Conservation (phyloP, 2,329 filamentous ascomycete genomes). For the Colletotrichum eleusines region DNA sequence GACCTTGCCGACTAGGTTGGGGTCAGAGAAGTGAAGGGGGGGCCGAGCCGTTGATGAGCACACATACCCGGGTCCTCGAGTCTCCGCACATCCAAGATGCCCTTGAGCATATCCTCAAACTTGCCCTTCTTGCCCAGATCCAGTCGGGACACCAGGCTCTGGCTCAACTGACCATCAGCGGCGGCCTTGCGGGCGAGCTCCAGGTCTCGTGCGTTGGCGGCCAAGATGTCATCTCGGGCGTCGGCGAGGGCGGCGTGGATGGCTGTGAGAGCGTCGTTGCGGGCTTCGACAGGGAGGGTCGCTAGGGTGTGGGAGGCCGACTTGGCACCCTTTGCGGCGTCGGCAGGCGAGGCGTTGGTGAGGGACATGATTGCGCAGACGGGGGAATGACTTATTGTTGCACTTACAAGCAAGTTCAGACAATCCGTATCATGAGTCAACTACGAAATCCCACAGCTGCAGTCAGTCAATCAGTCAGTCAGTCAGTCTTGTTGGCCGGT, state of each 20-base stretch:
- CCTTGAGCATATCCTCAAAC: slow-evolving; percentile 97
- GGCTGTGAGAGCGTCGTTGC: slow-evolving; percentile 86
- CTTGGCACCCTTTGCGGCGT: slow-evolving; percentile 83
- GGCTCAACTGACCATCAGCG: slow-evolving; percentile 79
- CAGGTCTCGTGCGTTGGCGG: slow-evolving; percentile 88
- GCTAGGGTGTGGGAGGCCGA: slow-evolving; percentile 85
- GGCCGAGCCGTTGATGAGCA: slow-evolving; percentile 1
- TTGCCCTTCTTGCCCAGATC: slow-evolving; percentile 90
- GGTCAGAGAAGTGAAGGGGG: background rate
- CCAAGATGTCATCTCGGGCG: slow-evolving; percentile 81
- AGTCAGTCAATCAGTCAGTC: background rate
- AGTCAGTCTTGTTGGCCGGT: background rate
- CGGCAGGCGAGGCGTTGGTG: slow-evolving; percentile 83
- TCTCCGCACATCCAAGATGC: slow-evolving; percentile 87
- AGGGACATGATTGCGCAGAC: slow-evolving; percentile 77
- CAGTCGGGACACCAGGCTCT: slow-evolving; percentile 87
- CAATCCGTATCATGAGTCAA: slow-evolving; percentile 30
- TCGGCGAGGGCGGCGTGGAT: slow-evolving; percentile 82
- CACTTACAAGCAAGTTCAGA: slow-evolving; percentile 14
- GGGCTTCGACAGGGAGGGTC: slow-evolving; percentile 78
- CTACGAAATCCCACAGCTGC: slow-evolving; percentile 23
- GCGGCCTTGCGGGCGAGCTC: slow-evolving; percentile 79
- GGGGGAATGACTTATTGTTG: background rate
- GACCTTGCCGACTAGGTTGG: slow-evolving; percentile 78
- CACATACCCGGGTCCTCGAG: slow-evolving; percentile 85